Evolutionary conservation across 495 filamentous ascomycete species (phyloP), one percentile per base, ranked within the genome.

Genomic region (Amphirosellinia nigrospora): DNA sequence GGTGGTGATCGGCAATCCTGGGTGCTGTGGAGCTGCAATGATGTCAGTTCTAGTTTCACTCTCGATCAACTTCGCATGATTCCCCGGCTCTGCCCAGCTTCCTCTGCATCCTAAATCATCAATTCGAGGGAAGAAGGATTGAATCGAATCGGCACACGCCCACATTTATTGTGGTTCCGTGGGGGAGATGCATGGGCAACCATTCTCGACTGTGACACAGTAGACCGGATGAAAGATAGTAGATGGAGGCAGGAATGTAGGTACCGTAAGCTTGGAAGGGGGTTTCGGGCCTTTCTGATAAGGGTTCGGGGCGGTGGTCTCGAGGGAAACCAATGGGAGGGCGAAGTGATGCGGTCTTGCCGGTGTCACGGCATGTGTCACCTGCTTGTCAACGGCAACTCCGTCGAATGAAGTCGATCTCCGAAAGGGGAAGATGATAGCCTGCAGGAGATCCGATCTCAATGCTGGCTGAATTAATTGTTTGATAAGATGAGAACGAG

Each of bases 11-110:
- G 43, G 45, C 58, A 21, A 19, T 50, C 32, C 30, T 62, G 66
- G 56, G 9, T 45, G 32, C 38, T 70, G 68, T 70, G 68, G 68
- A 70, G 68, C 68, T 70, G 38, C 36, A 70, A 64, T 70, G 68
- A 70, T 70, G 68, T 70, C 66, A 69, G 48, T 69, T 69, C 30
- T 63, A 45, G 45, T 36, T 58, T 45, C 21, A 32, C 36, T 38
- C 56, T 69, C 34, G 23, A 69, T 34, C 58, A 61, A 61, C 34
- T 36, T 62, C 23, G 46, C 34, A 30, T 4, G 46, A 46, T 45
- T 46, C 59, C 30, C 23, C 60, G 45, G 60, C 28, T 41, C 39
- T 48, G 48, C n/a, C 60, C 60, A 48, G 59, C 36, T 46, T 38
- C 46, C 56, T 45, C 36, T n/a, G 36, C 38, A 64, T 45, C 48